phyloP scores from a whole-genome alignment of 192 early-diverging fungal species.

The Mortierella hygrophila region DNA sequence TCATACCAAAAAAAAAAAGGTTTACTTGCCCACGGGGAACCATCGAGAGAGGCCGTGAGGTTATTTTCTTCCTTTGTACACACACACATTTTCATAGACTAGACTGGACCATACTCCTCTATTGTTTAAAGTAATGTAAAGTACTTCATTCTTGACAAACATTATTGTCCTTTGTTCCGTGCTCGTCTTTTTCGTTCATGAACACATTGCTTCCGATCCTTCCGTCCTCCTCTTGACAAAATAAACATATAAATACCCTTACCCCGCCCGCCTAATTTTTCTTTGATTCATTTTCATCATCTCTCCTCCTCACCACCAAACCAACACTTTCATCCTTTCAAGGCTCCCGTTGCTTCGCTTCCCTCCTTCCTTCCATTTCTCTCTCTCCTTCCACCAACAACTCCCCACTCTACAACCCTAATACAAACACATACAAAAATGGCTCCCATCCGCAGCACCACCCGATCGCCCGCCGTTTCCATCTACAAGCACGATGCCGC shows the following conservation, averaged over 20 bases:
- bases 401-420: constrained; percentile 34
- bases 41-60: not conserved
- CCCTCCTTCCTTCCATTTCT: not conserved
- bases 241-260: constrained; percentile 23
- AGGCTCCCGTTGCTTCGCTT: constrained; percentile 6
- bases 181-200: not conserved
- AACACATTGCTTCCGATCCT: constrained; percentile 11
- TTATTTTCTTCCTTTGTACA: not conserved
- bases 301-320: not conserved
- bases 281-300: constrained; percentile 12
- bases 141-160: not conserved
- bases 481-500: constrained; percentile 52
- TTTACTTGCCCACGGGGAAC: constrained; percentile 13
- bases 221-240: not conserved
- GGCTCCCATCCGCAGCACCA: constrained; percentile 24
- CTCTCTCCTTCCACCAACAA: not conserved
- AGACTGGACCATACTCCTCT: no score
- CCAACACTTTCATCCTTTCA: not conserved
- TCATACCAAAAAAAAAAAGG: constrained; percentile 8
- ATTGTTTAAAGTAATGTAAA: no score
- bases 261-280: constrained; percentile 2
- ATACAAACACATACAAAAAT: constrained; percentile 21
- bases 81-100: no score
- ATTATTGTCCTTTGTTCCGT: not conserved
- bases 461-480: constrained; percentile 39